Evolutionary conservation across 306 rosid genomes (phyloP), one percentile per base, ranked within the genome.

Genomic region (Vicia sativa): DNA sequence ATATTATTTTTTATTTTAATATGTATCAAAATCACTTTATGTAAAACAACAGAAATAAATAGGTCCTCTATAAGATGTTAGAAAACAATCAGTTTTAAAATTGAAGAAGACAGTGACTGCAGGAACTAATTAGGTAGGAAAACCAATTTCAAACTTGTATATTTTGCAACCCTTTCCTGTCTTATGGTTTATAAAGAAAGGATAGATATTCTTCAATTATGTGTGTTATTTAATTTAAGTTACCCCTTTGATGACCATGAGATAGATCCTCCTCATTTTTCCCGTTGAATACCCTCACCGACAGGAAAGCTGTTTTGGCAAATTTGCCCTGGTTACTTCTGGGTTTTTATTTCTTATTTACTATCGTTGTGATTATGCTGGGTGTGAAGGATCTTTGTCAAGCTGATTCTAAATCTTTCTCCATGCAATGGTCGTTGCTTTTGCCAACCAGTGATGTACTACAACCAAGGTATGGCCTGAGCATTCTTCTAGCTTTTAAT

Each of bases 381-480:
- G 55, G 71, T 11, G 65, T 67, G 67, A 79, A 92, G 98, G 99
- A 90, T 79, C 96, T 93, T 74, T 90, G 95, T 81, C 96, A 83
- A 80, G 93, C 85, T 35, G 99, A 93, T 83, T 85, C 87, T 57
- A 90, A 85, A 81, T 81, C 89, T 68, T 87, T 90, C 76, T 90
- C 92, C 43, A 71, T 82, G 65, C 99, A 90, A 72, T 93, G 99
- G 96, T 80, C 88, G 65, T 67, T 90, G 79, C 91, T 93, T 72
- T 81, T 93, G 78, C 99, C 99, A 48, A 83, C 91, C 54, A 76
- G 83, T 73, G 96, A 93, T 78, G 97, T 81, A 49, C 82, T 93
- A 14, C 91, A 87, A 65, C 87, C 84, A 54, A 90, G 96, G 98
- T 87, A 70, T 65, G 72, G 31, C 72, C 26, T 65, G 19, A 70